Base-by-base conservation (phyloP, 164 flowering plant species). In the Annona squamosa region DNA sequence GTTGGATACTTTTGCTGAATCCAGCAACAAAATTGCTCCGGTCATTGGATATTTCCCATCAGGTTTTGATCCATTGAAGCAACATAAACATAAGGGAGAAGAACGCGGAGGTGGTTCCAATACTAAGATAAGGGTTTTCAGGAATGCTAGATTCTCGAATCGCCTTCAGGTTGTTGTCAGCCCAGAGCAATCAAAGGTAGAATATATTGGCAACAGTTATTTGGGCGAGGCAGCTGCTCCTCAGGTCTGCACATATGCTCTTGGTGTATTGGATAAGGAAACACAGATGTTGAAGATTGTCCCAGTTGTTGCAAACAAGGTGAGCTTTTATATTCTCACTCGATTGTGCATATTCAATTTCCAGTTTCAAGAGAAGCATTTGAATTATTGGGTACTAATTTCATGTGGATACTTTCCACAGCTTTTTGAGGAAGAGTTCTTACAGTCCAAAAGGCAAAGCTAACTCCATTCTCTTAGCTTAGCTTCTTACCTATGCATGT, bases 221-320 rank as follows among this genome's bases (percentile, higher is more conserved):
- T 41, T 82, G 2, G 97, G 98, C 13, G 97, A 92, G 73, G 92
- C 89, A 0, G 74, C 86, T 3, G 73, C 83, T 7, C 73, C 80
- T 44, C 90, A 89, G 77, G 65, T 75, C 45, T 88, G 93, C 62
- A 82, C 79, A 5, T 88, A 88, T 68, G 87, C 90, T 0, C 88
- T 94, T 75, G 97, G 97, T 0, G 86, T 92, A 59, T 78, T 94
- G 67, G 97, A 92, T 77, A 92, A 88, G 81, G 86, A 81, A 46
- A 80, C 85, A 0, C 75, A 80, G 52, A 68, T 83, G 1, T 79
- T 92, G 68, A 92, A 85, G 76, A 82, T 94, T 66, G 85, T 94
- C 18, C 97, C 95, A 0, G 83, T 92, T 81, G 88, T 91, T 26
- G 78, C 86, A 18, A 86, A 92, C 71, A 94, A 88, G 95, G 98